Conservation (phyloP, 2,329 filamentous ascomycete genomes). For the Diaporthe helianthi region DNA sequence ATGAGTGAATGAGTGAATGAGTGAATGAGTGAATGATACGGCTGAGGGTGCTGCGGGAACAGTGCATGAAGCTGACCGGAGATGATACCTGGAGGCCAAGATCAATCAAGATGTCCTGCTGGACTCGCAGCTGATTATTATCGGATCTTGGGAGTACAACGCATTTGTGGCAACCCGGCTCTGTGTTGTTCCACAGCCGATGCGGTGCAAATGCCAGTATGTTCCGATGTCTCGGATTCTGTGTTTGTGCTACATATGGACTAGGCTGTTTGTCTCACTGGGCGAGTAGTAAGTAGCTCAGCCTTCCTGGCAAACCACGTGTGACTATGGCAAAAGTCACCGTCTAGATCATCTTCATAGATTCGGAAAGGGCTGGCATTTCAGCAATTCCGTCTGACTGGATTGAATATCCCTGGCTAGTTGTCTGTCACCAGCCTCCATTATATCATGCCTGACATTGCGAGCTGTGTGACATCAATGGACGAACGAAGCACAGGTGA, state of each 20-base stretch:
- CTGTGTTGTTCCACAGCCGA: not conserved
- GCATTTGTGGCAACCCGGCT: not conserved
- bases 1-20: too few species aligned
- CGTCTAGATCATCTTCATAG: not conserved
- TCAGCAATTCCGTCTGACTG: not conserved
- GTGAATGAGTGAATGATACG: not conserved
- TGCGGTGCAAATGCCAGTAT: constrained; percentile 18
- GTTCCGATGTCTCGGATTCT: constrained; percentile 30
- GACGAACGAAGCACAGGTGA: not conserved
- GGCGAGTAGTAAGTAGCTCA: not conserved
- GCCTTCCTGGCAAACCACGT: constrained; percentile 15
- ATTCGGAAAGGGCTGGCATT: not conserved
- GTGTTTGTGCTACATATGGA: constrained; percentile 19
- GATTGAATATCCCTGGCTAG: too few species aligned
- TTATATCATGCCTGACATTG: not conserved
- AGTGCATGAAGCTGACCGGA: not conserved
- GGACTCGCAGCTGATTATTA: not conserved
- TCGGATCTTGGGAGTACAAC: not conserved
- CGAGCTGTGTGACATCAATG: not conserved
- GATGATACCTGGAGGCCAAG: too few species aligned
- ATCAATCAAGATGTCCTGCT: not conserved
- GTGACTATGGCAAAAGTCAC: not conserved
- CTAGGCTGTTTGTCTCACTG: not conserved
- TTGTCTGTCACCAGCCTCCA: not conserved
- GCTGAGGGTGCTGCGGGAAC: too few species aligned